Base-by-base conservation (phyloP, 192 early-diverging fungal genomes). In the Podila epicladia region DNA sequence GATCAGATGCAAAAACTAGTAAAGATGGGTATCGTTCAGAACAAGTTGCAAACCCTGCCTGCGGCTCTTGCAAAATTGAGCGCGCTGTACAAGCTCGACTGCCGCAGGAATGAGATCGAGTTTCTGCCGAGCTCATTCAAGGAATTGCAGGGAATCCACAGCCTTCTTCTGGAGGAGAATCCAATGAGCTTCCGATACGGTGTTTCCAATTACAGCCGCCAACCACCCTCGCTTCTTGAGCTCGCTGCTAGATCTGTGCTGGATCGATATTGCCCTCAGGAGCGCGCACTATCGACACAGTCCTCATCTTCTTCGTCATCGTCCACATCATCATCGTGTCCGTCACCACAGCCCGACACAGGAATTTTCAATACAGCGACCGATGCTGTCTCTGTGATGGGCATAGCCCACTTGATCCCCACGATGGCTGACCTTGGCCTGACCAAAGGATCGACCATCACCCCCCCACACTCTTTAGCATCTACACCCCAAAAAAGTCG, bases 11-110 rank as follows among this genome's bases (percentile, higher is more conserved):
- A 65, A 22, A 72, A 84, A 26, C 49, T 87, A 13, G 73, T 84
- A 31, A 85, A 87, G 58, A 78, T 87, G 59, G 84, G 84, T 3
- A 73, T 87, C 62, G 86, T 86, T 5, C 86, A 86, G 60, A 87
- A 87, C 67, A 69, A 59, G 24, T 35, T 87, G 13, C 62, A 73
- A 24, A 62, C 62, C 0, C 49, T 87, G 2, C 86, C 86, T 1
- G 53, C 74, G 1, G 55, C 83, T 6, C 62, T 87, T 15, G 72
- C 73, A 3, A 57, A 65, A 15, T 63, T 87, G 17, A 67, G 12
- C 9, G 24, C 72, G 11, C 65, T 87, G 0, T 74, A 80, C 51
- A 87, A 87, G 57, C 50, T 87, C 55, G 86, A 87, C 63, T 67
- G 82, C 29, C 73, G 86, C 13, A 58, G 86, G 15, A 87, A 87